These are phyloP conservation scores for Quillaja saponaria DNA, from an alignment of 306 rosid genomes.

Conservation along the genomic window DNA sequence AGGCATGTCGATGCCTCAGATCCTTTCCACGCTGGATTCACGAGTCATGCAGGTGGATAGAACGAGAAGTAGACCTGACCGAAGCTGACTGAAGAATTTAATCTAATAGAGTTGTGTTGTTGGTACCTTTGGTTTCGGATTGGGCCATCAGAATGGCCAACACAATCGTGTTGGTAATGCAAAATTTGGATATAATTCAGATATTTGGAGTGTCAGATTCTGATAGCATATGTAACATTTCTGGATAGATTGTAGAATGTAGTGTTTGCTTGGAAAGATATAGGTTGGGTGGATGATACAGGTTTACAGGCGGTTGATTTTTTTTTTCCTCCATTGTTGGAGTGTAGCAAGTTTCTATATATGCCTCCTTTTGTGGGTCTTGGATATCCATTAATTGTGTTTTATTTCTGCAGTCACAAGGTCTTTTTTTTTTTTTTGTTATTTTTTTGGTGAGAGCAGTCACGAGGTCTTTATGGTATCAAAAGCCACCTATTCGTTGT, in stretches of 20 bases:
- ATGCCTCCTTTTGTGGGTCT: conserved; percentile 18
- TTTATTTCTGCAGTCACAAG: neutral
- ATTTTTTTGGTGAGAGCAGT: too few relatives aligned
- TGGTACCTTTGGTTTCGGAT: conserved; percentile 31
- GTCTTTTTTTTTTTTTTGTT: neutral
- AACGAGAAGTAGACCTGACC: conserved; percentile 45
- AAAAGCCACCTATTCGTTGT: too few relatives aligned
- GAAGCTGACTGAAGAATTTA: conserved; percentile 49
- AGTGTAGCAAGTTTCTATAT: conserved; percentile 1
- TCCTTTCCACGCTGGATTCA: conserved; percentile 60
- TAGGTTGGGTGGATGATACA: conserved; percentile 36
- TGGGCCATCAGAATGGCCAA: conserved; percentile 37
- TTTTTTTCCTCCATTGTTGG: neutral
- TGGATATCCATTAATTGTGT: conserved; percentile 19
- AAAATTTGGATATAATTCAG: conserved; percentile 27
- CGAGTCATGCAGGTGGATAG: conserved; percentile 46
- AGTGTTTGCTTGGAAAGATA: conserved; percentile 43
- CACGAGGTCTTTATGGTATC: too few relatives aligned
- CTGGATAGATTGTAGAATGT: conserved; percentile 50
- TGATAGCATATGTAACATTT: conserved; percentile 47
- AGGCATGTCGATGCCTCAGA: conserved; percentile 96
- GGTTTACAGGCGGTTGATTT: conserved; percentile 25
- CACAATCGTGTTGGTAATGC: conserved; percentile 16
- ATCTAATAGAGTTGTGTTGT: conserved; percentile 28
- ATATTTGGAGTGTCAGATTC: conserved; percentile 30